Evolutionary conservation across 495 filamentous ascomycete species (phyloP).

Genomic region (Xylaria telfairii): DNA sequence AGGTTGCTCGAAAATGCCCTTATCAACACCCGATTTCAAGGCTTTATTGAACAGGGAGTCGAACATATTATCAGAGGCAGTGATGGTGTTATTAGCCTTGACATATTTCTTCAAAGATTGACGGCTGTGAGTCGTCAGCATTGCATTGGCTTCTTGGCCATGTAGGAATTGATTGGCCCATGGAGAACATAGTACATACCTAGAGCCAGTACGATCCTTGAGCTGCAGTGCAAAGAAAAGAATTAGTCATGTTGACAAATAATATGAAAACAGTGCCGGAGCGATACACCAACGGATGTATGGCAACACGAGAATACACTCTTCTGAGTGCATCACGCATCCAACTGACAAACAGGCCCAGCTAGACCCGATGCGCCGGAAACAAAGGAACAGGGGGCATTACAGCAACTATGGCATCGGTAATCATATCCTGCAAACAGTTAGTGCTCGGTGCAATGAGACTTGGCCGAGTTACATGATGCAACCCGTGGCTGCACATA

Average conservation of each 20-base stretch:
- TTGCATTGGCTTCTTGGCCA: not conserved
- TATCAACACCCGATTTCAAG: constrained; percentile 86
- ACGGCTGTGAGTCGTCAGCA: constrained; percentile 68
- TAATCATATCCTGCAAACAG: constrained; percentile 66
- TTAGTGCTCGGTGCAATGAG: constrained; percentile 48
- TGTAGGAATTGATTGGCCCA: constrained; percentile 1
- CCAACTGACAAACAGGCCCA: constrained; percentile 32
- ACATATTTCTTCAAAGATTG: constrained; percentile 99
- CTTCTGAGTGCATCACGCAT: constrained; percentile 27
- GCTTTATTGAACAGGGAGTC: constrained; percentile 94
- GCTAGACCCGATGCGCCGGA: constrained; percentile 43
- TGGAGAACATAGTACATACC: constrained; percentile 52
- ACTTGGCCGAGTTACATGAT: constrained; percentile 17
- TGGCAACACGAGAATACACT: constrained; percentile 31
- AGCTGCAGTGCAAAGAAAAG: constrained; percentile 53
- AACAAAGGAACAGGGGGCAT: constrained; percentile 49
- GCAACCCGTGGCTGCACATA: constrained; percentile 46
- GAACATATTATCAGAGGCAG: constrained; percentile 73
- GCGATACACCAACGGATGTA: constrained; percentile 17
- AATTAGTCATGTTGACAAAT: constrained; percentile 53
- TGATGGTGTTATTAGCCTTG: constrained; percentile 89
- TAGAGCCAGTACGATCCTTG: constrained; percentile 70
- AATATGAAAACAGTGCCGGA: not conserved
- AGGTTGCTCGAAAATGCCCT: constrained; percentile 87
- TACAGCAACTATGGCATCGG: constrained; percentile 70